These are phyloP conservation scores for Ambrosiella beaveri DNA, from an alignment of 2,329 filamentous ascomycete genomes.

Conservation along the genomic window DNA sequence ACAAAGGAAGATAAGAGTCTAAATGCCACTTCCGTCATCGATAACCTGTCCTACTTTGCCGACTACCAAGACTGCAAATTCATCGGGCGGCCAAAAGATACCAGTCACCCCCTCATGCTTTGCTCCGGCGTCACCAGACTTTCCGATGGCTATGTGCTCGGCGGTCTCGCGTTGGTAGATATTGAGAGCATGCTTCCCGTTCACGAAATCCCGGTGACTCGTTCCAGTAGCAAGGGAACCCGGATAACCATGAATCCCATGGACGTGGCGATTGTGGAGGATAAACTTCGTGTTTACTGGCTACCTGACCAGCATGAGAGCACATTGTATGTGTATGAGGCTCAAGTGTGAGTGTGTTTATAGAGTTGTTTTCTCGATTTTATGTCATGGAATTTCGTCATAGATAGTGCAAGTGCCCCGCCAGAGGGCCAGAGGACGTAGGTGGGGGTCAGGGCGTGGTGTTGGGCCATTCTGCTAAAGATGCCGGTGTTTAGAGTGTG, in stretches of 20 bases:
- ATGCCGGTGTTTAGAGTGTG: no score
- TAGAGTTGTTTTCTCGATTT: not conserved
- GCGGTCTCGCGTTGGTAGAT: slow-evolving; percentile 31
- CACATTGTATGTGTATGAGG: slow-evolving; percentile 31
- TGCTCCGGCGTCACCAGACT: slow-evolving; percentile 27
- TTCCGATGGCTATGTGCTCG: slow-evolving; percentile 19
- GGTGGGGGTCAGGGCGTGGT: no score
- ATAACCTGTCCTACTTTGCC: slow-evolving; percentile 27
- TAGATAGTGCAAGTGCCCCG: no score
- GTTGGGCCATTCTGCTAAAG: no score
- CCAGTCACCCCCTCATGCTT: slow-evolving; percentile 27
- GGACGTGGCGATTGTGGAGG: slow-evolving; percentile 27
- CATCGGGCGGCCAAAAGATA: slow-evolving; percentile 24
- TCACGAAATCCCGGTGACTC: slow-evolving; percentile 27
- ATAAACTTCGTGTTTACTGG: slow-evolving; percentile 28
- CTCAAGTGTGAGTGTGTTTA: slow-evolving; percentile 14
- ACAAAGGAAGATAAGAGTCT: not conserved
- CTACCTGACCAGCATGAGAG: slow-evolving; percentile 30
- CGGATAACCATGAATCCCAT: slow-evolving; percentile 31
- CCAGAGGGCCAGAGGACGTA: not conserved
- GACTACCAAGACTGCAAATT: slow-evolving; percentile 37
- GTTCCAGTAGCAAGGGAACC: slow-evolving; percentile 23
- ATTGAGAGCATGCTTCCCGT: slow-evolving; percentile 27
- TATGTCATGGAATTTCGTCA: not conserved
- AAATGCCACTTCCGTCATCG: slow-evolving; percentile 13